Percentiles rank a stretch among this genome's conserved stretches.
Conservation (phyloP, 768 basidiomycete genomes). For the Favolaschia claudopus region DNA sequence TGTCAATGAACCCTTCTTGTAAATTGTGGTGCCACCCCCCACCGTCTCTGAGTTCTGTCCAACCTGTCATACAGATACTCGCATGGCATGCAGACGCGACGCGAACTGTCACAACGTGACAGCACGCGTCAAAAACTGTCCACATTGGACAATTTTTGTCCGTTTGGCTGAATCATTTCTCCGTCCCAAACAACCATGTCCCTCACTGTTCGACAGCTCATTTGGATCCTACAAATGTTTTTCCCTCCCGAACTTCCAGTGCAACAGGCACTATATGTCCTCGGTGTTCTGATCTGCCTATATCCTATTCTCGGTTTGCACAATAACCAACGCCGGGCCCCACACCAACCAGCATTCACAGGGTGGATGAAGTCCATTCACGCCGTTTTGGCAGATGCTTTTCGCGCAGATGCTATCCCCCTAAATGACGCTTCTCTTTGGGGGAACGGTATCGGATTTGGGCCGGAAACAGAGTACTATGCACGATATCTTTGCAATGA, state of each 20-base stretch:
- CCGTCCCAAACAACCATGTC: background rate
- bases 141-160: background rate
- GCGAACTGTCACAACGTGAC: no score
- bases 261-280: conserved; percentile 11
- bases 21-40: no score
- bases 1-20: no score
- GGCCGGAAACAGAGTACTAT: conserved; percentile 4
- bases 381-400: background rate
- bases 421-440: background rate
- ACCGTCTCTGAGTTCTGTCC: no score
- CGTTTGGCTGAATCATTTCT: background rate
- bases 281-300: conserved; percentile 1
- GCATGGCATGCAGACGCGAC: no score
- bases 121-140: background rate
- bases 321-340: background rate
- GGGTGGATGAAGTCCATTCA: conserved; percentile 5
- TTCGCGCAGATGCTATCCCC: background rate
- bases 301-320: conserved; percentile 12
- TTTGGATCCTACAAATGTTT: conserved; percentile 9
- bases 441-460: background rate
- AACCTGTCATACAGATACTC: no score
- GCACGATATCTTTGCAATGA: conserved; percentile 1
- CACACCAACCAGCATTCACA: background rate
- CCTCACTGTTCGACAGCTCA: background rate
- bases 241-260: conserved; percentile 11